Evolutionary conservation across 768 basidiomycete genomes (phyloP), one percentile per base, ranked within the genome.

Genomic region (Stropharia rugosoannulata): DNA sequence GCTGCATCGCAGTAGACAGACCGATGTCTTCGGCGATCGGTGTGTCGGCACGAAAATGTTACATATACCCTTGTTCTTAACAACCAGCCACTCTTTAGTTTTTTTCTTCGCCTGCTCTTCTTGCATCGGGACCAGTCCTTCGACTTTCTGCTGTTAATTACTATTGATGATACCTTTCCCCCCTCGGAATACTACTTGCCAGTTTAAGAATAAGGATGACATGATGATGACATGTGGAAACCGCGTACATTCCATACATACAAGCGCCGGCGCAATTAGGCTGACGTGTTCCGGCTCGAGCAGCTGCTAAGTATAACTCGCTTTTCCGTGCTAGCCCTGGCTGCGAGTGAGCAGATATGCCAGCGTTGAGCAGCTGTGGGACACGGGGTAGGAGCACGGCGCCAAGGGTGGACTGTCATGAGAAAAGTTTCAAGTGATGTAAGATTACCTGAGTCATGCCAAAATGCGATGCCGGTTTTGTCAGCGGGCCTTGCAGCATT

Each of bases 1-100:
- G 70, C 80, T 51, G 59, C 61, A 11, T 56, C 67, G 52, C 73
- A 75, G 67, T 71, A 67, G 66, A 57, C 39, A 49, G 8, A 36
- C 18, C 38, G 50, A 51, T 29, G 29, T n/a, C 27, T 15, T 27
- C 50, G 27, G 44, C 19, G 36, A 12, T 45, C 32, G 38, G n/a
- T 45, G 29, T 37, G 15, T 32, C 49, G 55, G 35, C 50, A n/a
- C 55, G 48, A 62, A 62, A 62, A 57, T 58, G 59, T 62, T 62
- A 59, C 51, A 44, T 61, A 59, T 59, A 60, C 64, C 59, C 63
- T 55, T 55, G 38, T 62, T 59, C 53, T 53, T 56, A 53, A 51
- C 43, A 57, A 59, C 45, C 50, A 49, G 56, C 59, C 60, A 48
- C 62, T 64, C 54, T 48, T 59, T 60, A 62, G 58, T 62, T 63